These are phyloP conservation scores for Sordariomycetes sp. DNA, from an alignment of 2,329 filamentous ascomycete genomes.

Conservation along the genomic window DNA sequence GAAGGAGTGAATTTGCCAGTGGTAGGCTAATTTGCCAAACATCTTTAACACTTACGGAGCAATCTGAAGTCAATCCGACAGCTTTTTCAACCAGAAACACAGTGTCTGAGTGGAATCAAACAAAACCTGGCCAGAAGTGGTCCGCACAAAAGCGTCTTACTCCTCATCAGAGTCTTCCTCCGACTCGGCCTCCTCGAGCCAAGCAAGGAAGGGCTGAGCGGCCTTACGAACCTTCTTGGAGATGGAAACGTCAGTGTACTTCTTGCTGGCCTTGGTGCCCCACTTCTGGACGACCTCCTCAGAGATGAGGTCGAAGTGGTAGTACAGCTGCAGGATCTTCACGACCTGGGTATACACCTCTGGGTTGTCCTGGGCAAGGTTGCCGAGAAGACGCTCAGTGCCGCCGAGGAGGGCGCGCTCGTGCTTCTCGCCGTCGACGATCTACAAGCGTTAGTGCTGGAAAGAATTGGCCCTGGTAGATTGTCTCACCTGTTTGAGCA, in stretches of 20 bases:
- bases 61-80: no score
- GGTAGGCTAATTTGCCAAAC: no score
- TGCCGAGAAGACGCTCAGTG: constrained; percentile 79
- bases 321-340: constrained; percentile 81
- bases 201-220: constrained; percentile 86
- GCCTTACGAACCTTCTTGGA: constrained; percentile 96
- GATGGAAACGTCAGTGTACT: constrained; percentile 82
- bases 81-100: no score
- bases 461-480: no score
- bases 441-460: no score
- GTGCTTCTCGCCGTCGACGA: constrained; percentile 85
- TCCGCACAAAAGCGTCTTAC: no score
- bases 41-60: no score
- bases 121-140: no score
- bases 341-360: constrained; percentile 69
- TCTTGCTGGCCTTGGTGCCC: constrained; percentile 95
- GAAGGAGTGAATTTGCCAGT: no score
- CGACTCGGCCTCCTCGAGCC: constrained; percentile 82
- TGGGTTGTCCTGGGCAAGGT: constrained; percentile 64
- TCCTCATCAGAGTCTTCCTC: constrained; percentile 58
- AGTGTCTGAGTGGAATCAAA: no score
- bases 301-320: constrained; percentile 78
- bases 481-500: constrained; percentile 73
- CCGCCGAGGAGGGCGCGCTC: constrained; percentile 94
- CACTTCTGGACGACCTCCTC: constrained; percentile 87